Percentiles rank a stretch among this genome's conserved stretches.
Evolutionary conservation across 2,329 filamentous ascomycete species (phyloP).

Genomic region (Trichoderma sp.): DNA sequence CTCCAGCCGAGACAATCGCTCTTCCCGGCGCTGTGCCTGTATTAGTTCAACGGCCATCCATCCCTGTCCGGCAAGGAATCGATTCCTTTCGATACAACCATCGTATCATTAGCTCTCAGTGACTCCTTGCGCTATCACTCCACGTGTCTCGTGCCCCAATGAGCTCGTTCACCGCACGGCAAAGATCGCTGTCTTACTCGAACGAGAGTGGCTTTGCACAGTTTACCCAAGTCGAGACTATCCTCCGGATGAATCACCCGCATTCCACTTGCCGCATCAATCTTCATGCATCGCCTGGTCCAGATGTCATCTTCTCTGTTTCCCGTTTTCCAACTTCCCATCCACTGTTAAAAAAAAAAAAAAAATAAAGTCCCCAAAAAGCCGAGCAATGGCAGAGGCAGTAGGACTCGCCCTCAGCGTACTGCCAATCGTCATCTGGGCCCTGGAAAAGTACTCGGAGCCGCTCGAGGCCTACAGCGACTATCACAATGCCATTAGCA

Average conservation of each 20-base stretch:
- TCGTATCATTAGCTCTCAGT: background rate
- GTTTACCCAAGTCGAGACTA: background rate
- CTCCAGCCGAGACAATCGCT: background rate
- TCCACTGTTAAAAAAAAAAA: background rate
- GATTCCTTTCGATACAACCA: slow-evolving; percentile 13
- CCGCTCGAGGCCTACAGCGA: slow-evolving; percentile 16
- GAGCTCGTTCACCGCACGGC: background rate
- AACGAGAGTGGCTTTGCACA: background rate
- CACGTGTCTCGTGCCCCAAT: slow-evolving; percentile 1
- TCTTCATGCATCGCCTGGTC: background rate
- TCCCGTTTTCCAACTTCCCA: background rate
- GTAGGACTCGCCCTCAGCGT: slow-evolving; percentile 14
- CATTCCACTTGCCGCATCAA: background rate
- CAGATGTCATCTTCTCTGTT: background rate
- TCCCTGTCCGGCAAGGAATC: slow-evolving; percentile 12
- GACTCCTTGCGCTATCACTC: background rate
- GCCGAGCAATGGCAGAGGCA: slow-evolving; percentile 9
- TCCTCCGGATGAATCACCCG: slow-evolving; percentile 1
- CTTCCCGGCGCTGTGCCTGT: background rate
- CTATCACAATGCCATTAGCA: slow-evolving; percentile 17
- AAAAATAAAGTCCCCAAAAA: background rate
- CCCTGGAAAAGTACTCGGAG: slow-evolving; percentile 21
- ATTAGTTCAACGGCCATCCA: background rate
- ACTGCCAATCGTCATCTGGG: slow-evolving; percentile 21
- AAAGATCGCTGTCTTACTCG: slow-evolving; percentile 7